Base-by-base conservation (phyloP, 495 filamentous ascomycete genomes). In the Annulohypoxylon stygium region DNA sequence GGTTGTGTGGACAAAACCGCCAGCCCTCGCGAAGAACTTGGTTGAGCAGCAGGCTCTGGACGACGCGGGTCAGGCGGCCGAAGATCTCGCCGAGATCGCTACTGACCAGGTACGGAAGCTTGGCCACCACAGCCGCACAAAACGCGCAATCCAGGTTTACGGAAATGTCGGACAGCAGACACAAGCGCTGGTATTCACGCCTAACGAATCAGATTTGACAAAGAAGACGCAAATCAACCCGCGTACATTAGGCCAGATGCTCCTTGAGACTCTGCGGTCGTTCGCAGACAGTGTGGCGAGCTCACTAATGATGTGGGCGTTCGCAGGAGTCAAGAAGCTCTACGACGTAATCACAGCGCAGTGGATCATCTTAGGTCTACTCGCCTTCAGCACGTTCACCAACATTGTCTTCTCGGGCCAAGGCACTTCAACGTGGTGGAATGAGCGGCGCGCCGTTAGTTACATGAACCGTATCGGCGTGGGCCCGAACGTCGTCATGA, bases 121-220 rank as follows among this genome's bases (percentile, higher is more conserved):
- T 0, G 91, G 94, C 75, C 85, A 89, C 48, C 90, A 95, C 78
- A 92, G 90, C 77, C 89, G 92, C 61, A 97, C 94, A 48, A 95
- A 94, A 82, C 93, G 95, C 70, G 95, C 95, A 45, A 92, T 97
- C 61, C 88, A 91, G 61, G 93, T 97, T 20, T 99, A 97, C 78
- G 96, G 96, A 55, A 87, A 91, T 61, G 85, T 99, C 51, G 95
- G 95, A 36, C 87, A 91, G 63, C 91, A 93, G 77, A 89, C 80
- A 12, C 84, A 90, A 53, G 85, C 86, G 12, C 85, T 92, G 2
- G 86, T 94, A 30, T 92, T 95, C 76, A 82, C 87, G 30, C 83
- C 84, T 12, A 76, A 75, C 23, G 79, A 81, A 48, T 62, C 76
- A 0, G 83, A 82, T 20, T 68, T 63, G 58, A 76, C 73, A 34